These are phyloP conservation scores for Bretschneidera sinensis DNA, from an alignment of 345 rosid genomes.

Conservation along the genomic window DNA sequence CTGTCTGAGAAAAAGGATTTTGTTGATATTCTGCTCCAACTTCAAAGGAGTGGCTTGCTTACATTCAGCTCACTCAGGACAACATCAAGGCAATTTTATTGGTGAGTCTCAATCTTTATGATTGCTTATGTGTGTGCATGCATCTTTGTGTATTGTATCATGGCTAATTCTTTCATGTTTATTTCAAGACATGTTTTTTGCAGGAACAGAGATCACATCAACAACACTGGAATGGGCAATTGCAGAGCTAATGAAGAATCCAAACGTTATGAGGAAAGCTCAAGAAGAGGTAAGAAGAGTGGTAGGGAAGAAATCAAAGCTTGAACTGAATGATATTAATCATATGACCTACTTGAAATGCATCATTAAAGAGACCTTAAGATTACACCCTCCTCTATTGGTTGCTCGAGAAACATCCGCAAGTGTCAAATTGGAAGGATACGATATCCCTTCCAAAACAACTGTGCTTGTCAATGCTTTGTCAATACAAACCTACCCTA, in stretches of 20 bases:
- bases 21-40: constrained; percentile 22
- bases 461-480: constrained; percentile 20
- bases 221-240: constrained; percentile 24
- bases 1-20: constrained; percentile 15
- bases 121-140: neutral
- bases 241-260: constrained; percentile 22
- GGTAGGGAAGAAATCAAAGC: constrained; percentile 20
- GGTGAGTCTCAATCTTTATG: constrained; percentile 12
- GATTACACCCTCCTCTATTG: constrained; percentile 18
- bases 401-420: constrained; percentile 20
- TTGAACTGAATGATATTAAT: constrained; percentile 13
- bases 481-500: constrained; percentile 23
- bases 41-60: constrained; percentile 16
- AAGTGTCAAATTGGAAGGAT: constrained; percentile 3
- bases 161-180: neutral
- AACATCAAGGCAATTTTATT: constrained; percentile 29
- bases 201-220: constrained; percentile 23
- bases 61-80: constrained; percentile 7
- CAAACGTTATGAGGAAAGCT: constrained; percentile 17
- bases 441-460: constrained; percentile 13
- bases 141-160: neutral
- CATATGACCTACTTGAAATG: constrained; percentile 26
- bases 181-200: constrained; percentile 20
- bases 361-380: constrained; percentile 21
- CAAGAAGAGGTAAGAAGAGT: constrained; percentile 24